A percentile compares a stretch with the other conserved stretches of the same genome.
phyloP scores from a whole-genome alignment of 2,329 filamentous ascomycete genomes.

The Xylariomycetidae sp. region DNA sequence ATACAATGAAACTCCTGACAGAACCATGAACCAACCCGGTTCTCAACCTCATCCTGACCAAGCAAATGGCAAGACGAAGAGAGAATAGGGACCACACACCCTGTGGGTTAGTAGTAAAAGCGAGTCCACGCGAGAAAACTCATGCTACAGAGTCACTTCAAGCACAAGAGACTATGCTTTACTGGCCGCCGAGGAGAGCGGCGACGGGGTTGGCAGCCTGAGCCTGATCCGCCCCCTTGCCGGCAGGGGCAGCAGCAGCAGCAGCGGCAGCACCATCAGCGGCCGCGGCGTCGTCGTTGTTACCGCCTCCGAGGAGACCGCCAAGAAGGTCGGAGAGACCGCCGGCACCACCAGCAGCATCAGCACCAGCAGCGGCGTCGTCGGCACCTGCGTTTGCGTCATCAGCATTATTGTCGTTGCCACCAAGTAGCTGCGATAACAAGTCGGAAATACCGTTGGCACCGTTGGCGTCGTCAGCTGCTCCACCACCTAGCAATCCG shows the following conservation, averaged over 20 bases:
- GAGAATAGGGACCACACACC: too few relatives aligned
- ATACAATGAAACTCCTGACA: too few relatives aligned
- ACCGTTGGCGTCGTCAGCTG: not conserved
- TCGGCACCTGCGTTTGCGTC: not conserved
- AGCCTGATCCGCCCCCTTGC: too few relatives aligned
- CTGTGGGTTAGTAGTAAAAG: too few relatives aligned
- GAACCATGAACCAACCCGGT: too few relatives aligned
- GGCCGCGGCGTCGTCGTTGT: not conserved
- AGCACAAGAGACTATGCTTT: too few relatives aligned
- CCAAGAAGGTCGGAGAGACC: constrained; percentile 5
- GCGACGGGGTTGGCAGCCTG: not conserved
- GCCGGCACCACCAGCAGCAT: constrained; percentile 1
- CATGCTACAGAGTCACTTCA: too few relatives aligned
- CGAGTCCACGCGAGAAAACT: too few relatives aligned
- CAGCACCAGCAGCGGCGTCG: not conserved
- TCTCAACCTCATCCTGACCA: too few relatives aligned
- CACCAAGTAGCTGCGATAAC: too few relatives aligned
- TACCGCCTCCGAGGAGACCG: constrained; percentile 8
- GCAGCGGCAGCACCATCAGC: constrained; percentile 1
- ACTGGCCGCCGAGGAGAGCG: not conserved
- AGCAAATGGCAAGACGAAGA: too few relatives aligned
- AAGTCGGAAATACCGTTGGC: too few relatives aligned
- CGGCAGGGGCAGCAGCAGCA: constrained; percentile 2
- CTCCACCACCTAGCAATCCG: constrained; percentile 5
- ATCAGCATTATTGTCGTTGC: not conserved